A percentile compares a stretch with the other conserved stretches of the same genome.
These are phyloP conservation scores for Hyaloscypha bicolor DNA, from an alignment of 495 filamentous ascomycete species.

Conservation along the genomic window DNA sequence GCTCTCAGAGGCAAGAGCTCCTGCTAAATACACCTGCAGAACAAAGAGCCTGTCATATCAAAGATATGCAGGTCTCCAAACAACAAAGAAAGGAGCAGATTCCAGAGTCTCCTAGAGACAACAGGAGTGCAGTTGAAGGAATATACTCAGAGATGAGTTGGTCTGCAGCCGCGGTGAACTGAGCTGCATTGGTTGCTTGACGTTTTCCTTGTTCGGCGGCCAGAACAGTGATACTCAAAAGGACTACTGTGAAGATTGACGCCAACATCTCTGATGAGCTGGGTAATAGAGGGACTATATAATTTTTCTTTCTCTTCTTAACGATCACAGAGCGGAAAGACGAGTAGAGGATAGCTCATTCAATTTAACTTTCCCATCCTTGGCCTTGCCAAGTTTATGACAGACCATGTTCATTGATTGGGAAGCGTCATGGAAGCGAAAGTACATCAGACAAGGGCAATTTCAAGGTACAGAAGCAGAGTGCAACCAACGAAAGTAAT, in stretches of 20 bases:
- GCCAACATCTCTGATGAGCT: conserved; percentile 5
- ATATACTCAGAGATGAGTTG: conserved; percentile 29
- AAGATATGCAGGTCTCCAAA: too few relatives aligned
- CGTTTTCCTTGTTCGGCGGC: conserved; percentile 15
- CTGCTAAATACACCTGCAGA: too few relatives aligned
- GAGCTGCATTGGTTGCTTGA: conserved; percentile 11
- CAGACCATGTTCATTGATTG: neutral
- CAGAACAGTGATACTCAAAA: conserved; percentile 13
- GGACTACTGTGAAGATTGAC: conserved; percentile 17
- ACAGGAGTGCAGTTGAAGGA: conserved; percentile 10
- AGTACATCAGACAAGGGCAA: conserved; percentile 5
- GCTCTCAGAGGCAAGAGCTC: too few relatives aligned
- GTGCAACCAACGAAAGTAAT: neutral
- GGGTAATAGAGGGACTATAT: neutral
- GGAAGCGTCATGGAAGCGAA: conserved; percentile 11
- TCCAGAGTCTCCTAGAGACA: too few relatives aligned
- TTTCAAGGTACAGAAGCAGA: conserved; percentile 19
- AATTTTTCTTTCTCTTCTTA: neutral
- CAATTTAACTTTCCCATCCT: neutral
- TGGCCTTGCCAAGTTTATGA: conserved; percentile 11
- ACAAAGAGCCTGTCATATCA: too few relatives aligned
- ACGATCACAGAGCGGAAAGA: neutral
- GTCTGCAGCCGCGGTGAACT: conserved; percentile 28
- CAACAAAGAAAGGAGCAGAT: too few relatives aligned
- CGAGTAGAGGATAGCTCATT: neutral